phyloP scores from a whole-genome alignment of 495 filamentous ascomycete species.

The Tetracladium marchalianum region DNA sequence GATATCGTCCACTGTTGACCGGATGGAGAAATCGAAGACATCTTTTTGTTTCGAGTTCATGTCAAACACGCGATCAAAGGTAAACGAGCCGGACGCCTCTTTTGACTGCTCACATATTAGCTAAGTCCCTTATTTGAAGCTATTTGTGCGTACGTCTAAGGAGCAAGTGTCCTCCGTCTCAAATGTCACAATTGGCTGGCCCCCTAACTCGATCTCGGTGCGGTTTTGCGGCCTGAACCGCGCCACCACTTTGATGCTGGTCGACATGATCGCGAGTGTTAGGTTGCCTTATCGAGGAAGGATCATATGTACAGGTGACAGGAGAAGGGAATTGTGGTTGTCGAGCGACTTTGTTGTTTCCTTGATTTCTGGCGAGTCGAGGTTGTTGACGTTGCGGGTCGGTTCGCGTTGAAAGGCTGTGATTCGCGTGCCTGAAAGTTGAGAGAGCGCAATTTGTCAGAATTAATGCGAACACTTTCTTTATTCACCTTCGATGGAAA shows the following conservation, averaged over 20 bases:
- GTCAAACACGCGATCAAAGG: slow-evolving; percentile 94
- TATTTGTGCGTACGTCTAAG: slow-evolving; percentile 56
- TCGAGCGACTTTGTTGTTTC: not conserved
- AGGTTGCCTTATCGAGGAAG: slow-evolving; percentile 5
- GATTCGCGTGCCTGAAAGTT: slow-evolving; percentile 6
- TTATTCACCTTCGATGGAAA: not conserved
- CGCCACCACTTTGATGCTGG: slow-evolving; percentile 76
- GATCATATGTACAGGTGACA: slow-evolving; percentile 14
- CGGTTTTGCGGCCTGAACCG: slow-evolving; percentile 96
- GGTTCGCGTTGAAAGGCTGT: slow-evolving; percentile 1
- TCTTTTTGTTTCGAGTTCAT: slow-evolving; percentile 80
- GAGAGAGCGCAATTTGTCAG: slow-evolving; percentile 2
- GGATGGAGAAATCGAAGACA: slow-evolving; percentile 96
- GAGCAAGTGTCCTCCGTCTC: slow-evolving; percentile 81
- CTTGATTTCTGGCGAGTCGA: slow-evolving; percentile 9
- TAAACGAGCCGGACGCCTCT: slow-evolving; percentile 79
- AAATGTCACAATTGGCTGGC: slow-evolving; percentile 83
- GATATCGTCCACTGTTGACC: slow-evolving; percentile 92
- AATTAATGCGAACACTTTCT: slow-evolving; percentile 10
- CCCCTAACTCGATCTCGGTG: slow-evolving; percentile 78
- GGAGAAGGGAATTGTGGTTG: slow-evolving; percentile 1
- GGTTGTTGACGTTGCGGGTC: slow-evolving; percentile 14
- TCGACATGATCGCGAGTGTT: slow-evolving; percentile 23
- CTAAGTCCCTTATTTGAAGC: not conserved
- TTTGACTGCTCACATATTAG: slow-evolving; percentile 49